Percentiles rank a stretch among this genome's conserved stretches.
These are phyloP conservation scores for Tetracentron sinense DNA, from an alignment of 164 flowering plant species.

Conservation along the genomic window DNA sequence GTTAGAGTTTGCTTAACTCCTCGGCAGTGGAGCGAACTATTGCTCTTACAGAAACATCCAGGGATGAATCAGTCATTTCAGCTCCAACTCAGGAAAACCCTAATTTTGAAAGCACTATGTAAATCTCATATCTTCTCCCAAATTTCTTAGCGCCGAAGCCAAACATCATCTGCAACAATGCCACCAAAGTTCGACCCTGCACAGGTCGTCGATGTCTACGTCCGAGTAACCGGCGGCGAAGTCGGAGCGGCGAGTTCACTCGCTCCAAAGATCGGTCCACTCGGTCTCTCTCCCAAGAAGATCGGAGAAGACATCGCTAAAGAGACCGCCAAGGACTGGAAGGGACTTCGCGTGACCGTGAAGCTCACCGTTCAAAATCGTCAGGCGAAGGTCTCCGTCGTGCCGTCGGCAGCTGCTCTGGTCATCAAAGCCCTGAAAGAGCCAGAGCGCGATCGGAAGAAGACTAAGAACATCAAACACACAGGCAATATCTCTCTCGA, in stretches of 20 bases:
- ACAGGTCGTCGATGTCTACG: conserved; percentile 28
- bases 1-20: too few species aligned
- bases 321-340: conserved; percentile 27
- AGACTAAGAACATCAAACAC: conserved; percentile 26
- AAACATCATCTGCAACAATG: conserved; percentile 8
- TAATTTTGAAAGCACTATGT: too few species aligned
- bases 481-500: conserved; percentile 21
- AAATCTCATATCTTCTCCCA: too few species aligned
- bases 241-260: conserved; percentile 34
- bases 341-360: conserved; percentile 24
- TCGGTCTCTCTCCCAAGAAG: conserved; percentile 26
- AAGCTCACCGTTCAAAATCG: conserved; percentile 24
- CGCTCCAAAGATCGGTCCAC: conserved; percentile 24
- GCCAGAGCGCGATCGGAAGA: conserved; percentile 26
- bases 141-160: conserved; percentile 12
- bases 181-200: conserved; percentile 32
- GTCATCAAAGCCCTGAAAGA: conserved; percentile 25
- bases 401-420: conserved; percentile 21
- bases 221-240: conserved; percentile 31
- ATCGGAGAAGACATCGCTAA: conserved; percentile 26
- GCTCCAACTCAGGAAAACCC: too few species aligned
- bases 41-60: too few species aligned
- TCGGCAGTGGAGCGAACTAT: too few species aligned
- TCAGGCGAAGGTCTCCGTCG: conserved; percentile 23
- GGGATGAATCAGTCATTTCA: too few species aligned